Evolutionary conservation across 805 yeast genomes (phyloP).

Genomic region (Candida chilensis): DNA sequence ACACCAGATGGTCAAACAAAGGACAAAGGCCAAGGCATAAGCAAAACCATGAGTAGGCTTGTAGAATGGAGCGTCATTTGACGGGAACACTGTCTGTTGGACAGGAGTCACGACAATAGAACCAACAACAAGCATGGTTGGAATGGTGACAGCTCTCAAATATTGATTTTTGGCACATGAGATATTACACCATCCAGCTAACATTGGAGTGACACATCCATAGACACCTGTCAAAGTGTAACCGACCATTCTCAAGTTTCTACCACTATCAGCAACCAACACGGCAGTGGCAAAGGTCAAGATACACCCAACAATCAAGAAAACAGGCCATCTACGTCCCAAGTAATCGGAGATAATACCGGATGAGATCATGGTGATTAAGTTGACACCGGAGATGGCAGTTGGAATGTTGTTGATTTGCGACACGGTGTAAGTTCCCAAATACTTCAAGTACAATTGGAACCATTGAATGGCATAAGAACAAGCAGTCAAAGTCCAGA

Average conservation of each 20-base stretch:
- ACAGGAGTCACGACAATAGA: constrained; percentile 13
- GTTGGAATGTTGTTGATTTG: constrained; percentile 20
- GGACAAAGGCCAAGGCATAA: constrained; percentile 11
- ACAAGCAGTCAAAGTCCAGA: constrained; percentile 14
- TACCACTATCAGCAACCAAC: constrained; percentile 4
- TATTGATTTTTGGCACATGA: constrained; percentile 9
- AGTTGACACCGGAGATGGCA: constrained; percentile 6
- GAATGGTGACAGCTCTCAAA: constrained; percentile 12
- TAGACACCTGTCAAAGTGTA: constrained; percentile 8
- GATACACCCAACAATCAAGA: constrained; percentile 4
- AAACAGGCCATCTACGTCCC: constrained; percentile 9
- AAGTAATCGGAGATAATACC: constrained; percentile 12
- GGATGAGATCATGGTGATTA: constrained; percentile 4
- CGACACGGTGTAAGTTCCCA: constrained; percentile 10
- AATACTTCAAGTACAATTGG: constrained; percentile 8
- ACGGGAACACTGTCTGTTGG: constrained; percentile 17
- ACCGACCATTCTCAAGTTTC: constrained; percentile 11
- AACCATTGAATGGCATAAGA: constrained; percentile 19
- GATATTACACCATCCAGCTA: constrained; percentile 7
- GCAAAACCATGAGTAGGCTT: constrained; percentile 13
- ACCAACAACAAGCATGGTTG: constrained; percentile 13
- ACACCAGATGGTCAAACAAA: constrained; percentile 10
- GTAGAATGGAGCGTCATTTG: constrained; percentile 17
- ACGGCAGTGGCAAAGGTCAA: constrained; percentile 3
- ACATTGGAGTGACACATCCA: constrained; percentile 6